Evolutionary conservation across 306 rosid genomes (phyloP).

Genomic region (Ammopiptanthus mongolicus): DNA sequence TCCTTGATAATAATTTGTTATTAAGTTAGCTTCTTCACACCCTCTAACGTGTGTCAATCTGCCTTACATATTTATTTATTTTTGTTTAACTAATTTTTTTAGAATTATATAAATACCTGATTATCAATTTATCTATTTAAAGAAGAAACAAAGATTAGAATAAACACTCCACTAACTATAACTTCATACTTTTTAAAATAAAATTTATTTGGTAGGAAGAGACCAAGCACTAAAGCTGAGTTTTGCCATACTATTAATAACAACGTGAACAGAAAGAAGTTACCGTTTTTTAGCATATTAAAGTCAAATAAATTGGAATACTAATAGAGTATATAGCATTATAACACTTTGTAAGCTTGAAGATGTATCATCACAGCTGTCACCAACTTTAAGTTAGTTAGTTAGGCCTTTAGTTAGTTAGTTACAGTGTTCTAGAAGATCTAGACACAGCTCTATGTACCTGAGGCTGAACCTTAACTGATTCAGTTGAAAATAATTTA

Average conservation of each 20-base stretch:
- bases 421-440: not conserved
- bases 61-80: not conserved
- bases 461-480: not conserved
- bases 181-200: conserved; percentile 4
- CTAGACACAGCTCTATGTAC: not conserved
- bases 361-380: not conserved
- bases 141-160: not conserved
- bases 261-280: not conserved
- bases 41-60: not conserved
- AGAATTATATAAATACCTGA: not conserved
- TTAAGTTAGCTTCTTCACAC: not conserved
- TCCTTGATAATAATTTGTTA: not conserved
- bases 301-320: not conserved
- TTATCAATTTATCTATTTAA: not conserved
- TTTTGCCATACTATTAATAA: not conserved
- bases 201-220: conserved; percentile 9
- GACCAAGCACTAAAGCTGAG: not conserved
- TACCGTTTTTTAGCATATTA: not conserved
- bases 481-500: too few relatives aligned
- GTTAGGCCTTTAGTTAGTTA: too few relatives aligned
- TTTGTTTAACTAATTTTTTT: not conserved
- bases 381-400: not conserved
- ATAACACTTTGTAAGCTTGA: not conserved
- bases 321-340: too few relatives aligned
- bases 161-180: not conserved